These are phyloP conservation scores for Teratosphaeria destructans DNA, from an alignment of 2,329 filamentous ascomycete genomes.

Conservation along the genomic window DNA sequence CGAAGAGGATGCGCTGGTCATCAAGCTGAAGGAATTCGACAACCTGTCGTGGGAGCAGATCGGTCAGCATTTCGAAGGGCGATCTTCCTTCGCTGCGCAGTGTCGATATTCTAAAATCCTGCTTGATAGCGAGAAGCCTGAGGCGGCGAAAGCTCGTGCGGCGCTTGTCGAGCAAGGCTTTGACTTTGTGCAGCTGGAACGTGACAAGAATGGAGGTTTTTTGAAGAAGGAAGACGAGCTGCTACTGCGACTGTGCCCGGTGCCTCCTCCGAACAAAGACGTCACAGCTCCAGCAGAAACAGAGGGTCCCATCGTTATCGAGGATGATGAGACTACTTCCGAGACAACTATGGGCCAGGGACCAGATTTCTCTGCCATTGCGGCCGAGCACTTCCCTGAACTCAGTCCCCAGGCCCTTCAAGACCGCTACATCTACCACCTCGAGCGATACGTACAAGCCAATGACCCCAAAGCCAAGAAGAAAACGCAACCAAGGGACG, in stretches of 20 bases:
- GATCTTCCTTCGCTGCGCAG: slow-evolving; percentile 15
- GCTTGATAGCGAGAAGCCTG: not conserved
- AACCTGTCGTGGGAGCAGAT: slow-evolving; percentile 26
- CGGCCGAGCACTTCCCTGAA: not conserved
- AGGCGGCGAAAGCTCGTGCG: slow-evolving; percentile 2
- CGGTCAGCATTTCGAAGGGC: slow-evolving; percentile 21
- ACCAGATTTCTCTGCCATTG: not conserved
- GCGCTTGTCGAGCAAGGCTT: slow-evolving; percentile 9
- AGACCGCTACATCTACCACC: not conserved
- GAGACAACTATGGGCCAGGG: not conserved
- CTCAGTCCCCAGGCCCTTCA: not conserved
- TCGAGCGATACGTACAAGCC: not conserved
- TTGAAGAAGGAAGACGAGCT: slow-evolving; percentile 26
- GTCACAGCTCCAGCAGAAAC: not conserved
- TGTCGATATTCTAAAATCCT: slow-evolving; percentile 8
- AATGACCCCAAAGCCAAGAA: not conserved
- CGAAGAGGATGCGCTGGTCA: slow-evolving; percentile 22
- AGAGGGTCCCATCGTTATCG: not conserved
- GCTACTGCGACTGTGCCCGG: slow-evolving; percentile 22
- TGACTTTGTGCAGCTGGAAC: not conserved
- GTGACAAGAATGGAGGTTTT: slow-evolving; percentile 13
- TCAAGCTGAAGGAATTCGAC: slow-evolving; percentile 33
- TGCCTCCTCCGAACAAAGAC: not conserved
- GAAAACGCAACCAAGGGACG: not conserved
- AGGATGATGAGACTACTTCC: not conserved